Conservation (phyloP, 1,284 basidiomycete species). For the Athelia psychrophila region DNA sequence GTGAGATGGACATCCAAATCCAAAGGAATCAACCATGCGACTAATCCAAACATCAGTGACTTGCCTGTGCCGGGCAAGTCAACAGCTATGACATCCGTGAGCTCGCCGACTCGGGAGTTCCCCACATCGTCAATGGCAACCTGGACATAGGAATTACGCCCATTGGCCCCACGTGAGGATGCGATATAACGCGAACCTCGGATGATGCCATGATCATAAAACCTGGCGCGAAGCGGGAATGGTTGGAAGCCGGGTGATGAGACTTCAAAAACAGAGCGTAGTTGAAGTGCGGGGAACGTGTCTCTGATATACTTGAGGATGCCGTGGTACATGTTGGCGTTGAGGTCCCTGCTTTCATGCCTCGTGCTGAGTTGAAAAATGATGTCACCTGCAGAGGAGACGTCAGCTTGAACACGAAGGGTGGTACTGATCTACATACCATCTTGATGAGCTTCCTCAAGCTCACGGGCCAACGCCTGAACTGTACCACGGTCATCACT, state of each 20-base stretch:
- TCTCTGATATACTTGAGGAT: slow-evolving; percentile 1
- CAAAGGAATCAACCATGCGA: not conserved
- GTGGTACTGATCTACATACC: slow-evolving; percentile 12
- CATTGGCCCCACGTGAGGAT: not conserved
- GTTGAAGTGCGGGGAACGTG: not conserved
- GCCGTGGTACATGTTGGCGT: slow-evolving; percentile 3
- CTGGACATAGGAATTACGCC: not conserved
- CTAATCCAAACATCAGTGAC: too few relatives aligned
- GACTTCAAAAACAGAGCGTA: not conserved
- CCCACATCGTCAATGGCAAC: too few relatives aligned
- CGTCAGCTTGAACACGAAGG: not conserved
- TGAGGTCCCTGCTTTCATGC: slow-evolving; percentile 1
- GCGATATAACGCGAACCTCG: slow-evolving; percentile 13
- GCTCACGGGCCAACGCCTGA: slow-evolving; percentile 15
- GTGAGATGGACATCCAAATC: not conserved
- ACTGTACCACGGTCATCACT: slow-evolving; percentile 25
- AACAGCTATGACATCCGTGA: not conserved
- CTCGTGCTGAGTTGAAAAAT: slow-evolving; percentile 1
- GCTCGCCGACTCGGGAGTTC: not conserved
- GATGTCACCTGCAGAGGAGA: not conserved
- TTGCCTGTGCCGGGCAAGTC: not conserved
- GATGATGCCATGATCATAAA: slow-evolving; percentile 19
- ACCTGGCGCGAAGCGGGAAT: slow-evolving; percentile 1
- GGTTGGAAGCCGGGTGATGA: not conserved
- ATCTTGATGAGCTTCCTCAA: slow-evolving; percentile 15